Evolutionary conservation across 192 early-diverging fungal genomes (phyloP), one percentile per base, ranked within the genome.

Genomic region (Backusella liffmaniae): DNA sequence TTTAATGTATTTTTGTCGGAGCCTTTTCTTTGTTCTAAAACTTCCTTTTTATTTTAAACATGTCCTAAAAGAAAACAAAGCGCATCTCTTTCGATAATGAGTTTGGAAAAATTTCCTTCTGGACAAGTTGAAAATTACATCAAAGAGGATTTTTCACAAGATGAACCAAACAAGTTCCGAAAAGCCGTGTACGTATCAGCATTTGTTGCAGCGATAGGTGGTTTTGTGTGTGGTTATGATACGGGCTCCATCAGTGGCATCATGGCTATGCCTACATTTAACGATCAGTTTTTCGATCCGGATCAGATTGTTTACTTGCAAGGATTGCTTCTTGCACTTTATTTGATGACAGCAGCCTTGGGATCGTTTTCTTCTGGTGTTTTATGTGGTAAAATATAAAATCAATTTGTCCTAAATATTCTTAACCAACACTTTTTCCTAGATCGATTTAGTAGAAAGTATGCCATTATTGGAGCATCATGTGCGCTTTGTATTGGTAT

Each of bases 401-500:
- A 37, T 69, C 36, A 23, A 32, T 32, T 59, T 9, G 18, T 39
- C 18, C 34, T 69, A n/a, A 5, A 34, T 32, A 32, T 32, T 32
- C 32, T 32, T 3, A 32, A 32, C 32, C 32, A 32, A 32, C 32
- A 32, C 32, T 32, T 32, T 32, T 32, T 32, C 32, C 32, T 32
- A 32, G 80, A 81, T 70, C 32, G 37, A 15, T 74, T 90, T 71
- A 89, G 91, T 10, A 89, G 94, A 51, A 93, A 91, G 41, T 85
- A 80, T 62, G 87, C 90, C 10, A 93, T 96, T 74, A 87, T 94
- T 77, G 18, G 84, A 0, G 90, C 88, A 35, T 85, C 88, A 13
- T 53, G 82, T 34, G 79, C 92, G 18, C 97, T 95, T 84, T 81
- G 83, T 12, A 35, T 94, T 30, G 96, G 96, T 46, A 89, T 84